Percentiles rank a stretch among this genome's conserved stretches.
phyloP scores from a whole-genome alignment of 2,329 filamentous ascomycete genomes.

The Botrytis porri region DNA sequence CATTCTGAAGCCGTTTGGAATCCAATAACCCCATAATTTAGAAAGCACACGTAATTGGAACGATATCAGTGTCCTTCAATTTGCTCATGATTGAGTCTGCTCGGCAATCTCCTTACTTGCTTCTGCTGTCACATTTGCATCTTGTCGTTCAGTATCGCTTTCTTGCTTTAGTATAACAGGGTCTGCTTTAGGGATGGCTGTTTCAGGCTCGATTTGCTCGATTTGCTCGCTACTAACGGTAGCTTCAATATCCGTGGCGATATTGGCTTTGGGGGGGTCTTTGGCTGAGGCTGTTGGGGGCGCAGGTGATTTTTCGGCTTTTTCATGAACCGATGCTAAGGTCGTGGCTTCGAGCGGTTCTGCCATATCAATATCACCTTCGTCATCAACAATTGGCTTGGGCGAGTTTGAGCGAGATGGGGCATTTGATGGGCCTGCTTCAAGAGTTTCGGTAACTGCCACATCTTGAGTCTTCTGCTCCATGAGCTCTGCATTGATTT shows the following conservation, averaged over 20 bases:
- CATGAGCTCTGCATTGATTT: conserved; percentile 36
- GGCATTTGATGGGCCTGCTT: conserved; percentile 34
- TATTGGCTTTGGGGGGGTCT: conserved; percentile 15
- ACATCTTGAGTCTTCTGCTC: conserved; percentile 34
- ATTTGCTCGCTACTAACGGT: conserved; percentile 18
- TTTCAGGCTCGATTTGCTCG: conserved; percentile 31
- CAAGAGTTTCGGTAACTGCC: conserved; percentile 21
- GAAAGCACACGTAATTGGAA: background rate
- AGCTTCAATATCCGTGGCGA: background rate
- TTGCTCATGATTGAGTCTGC: conserved; percentile 16
- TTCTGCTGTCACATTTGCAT: conserved; percentile 35
- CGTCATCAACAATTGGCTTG: conserved; percentile 32
- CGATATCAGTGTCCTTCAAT: background rate
- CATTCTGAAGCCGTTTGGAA: background rate
- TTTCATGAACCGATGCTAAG: conserved; percentile 8
- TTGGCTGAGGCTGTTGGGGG: conserved; percentile 16
- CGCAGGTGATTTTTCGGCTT: conserved; percentile 12
- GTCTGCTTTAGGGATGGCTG: conserved; percentile 36
- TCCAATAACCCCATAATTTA: conserved; percentile 11
- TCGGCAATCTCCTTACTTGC: conserved; percentile 20
- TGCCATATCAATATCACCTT: conserved; percentile 39
- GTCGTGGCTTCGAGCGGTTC: conserved; percentile 23
- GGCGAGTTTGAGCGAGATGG: conserved; percentile 34
- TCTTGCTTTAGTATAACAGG: conserved; percentile 38
- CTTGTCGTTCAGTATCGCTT: conserved; percentile 32